A percentile compares a stretch with the other conserved stretches of the same genome.
These are phyloP conservation scores for Sedum album DNA, from an alignment of 164 flowering plant species.

Conservation along the genomic window DNA sequence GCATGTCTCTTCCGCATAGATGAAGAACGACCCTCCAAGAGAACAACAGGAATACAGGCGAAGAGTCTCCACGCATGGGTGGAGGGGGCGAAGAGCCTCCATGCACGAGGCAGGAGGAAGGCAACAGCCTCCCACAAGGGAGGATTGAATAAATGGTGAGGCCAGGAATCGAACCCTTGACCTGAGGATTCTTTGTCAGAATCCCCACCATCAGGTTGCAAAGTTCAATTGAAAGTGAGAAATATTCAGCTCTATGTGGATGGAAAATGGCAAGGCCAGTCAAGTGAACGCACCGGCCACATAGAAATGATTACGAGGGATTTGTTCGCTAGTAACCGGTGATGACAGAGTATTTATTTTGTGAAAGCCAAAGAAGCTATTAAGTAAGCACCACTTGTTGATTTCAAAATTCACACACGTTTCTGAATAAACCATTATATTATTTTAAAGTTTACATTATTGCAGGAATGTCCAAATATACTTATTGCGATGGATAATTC, in stretches of 20 bases:
- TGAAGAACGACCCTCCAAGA: too few relatives aligned
- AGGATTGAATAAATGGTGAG: too few relatives aligned
- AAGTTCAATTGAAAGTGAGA: slow-evolving; percentile 2
- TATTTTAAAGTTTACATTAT: not conserved
- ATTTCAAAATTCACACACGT: not conserved
- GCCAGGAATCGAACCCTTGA: too few relatives aligned
- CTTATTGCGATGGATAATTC: too few relatives aligned
- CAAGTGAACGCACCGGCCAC: not conserved
- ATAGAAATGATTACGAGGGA: not conserved
- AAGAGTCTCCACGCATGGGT: too few relatives aligned
- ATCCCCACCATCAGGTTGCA: too few relatives aligned
- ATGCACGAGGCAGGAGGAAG: too few relatives aligned
- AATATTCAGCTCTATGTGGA: not conserved
- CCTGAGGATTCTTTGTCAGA: too few relatives aligned
- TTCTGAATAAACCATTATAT: not conserved
- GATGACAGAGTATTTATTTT: not conserved
- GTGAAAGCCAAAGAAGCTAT: not conserved
- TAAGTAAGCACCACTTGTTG: not conserved
- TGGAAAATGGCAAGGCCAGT: not conserved
- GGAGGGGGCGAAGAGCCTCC: too few relatives aligned
- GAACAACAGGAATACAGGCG: too few relatives aligned
- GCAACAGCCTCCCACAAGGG: too few relatives aligned
- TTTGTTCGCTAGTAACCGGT: not conserved
- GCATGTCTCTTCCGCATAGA: too few relatives aligned
- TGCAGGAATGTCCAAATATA: not conserved